These are phyloP conservation scores for Taxawa tesnikishii DNA, from an alignment of 2,329 filamentous ascomycete species.

Conservation along the genomic window DNA sequence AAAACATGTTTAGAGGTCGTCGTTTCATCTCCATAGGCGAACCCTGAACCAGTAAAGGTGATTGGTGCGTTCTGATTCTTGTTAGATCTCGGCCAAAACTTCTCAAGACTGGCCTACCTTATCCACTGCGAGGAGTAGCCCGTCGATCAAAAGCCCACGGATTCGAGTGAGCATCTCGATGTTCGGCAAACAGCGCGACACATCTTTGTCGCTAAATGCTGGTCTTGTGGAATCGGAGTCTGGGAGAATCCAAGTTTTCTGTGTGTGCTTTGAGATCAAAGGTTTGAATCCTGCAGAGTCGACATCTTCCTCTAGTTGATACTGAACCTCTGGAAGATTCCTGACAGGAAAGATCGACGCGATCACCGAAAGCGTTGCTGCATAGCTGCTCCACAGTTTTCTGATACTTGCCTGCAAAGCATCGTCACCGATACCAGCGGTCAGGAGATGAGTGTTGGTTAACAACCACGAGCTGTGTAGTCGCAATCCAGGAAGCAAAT, in stretches of 20 bases:
- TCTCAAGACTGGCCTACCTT: constrained; percentile 5
- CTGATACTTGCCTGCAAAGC: constrained; percentile 45
- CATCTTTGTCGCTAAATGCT: constrained; percentile 35
- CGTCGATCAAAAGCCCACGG: constrained; percentile 38
- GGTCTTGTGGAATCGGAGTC: constrained; percentile 34
- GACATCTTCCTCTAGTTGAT: constrained; percentile 57
- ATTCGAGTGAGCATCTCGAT: constrained; percentile 56
- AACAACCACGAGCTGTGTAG: constrained; percentile 59
- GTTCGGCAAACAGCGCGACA: constrained; percentile 43
- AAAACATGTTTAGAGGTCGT: too few species aligned
- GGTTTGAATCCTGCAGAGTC: constrained; percentile 55
- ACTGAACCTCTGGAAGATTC: constrained; percentile 43
- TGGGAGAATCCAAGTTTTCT: constrained; percentile 39
- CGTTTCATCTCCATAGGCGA: constrained; percentile 24
- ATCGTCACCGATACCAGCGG: constrained; percentile 41
- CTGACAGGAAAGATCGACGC: constrained; percentile 46
- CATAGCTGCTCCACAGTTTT: constrained; percentile 54
- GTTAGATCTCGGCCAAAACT: too few species aligned
- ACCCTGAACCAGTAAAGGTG: constrained; percentile 11
- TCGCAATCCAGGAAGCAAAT: constrained; percentile 51
- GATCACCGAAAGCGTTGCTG: constrained; percentile 47
- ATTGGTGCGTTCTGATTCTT: constrained; percentile 6
- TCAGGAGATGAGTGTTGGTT: constrained; percentile 40
- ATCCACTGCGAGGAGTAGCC: constrained; percentile 37
- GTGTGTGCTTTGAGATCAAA: constrained; percentile 37